Conservation (phyloP, 345 rosid genomes). For the Eucalyptus coolabah region DNA sequence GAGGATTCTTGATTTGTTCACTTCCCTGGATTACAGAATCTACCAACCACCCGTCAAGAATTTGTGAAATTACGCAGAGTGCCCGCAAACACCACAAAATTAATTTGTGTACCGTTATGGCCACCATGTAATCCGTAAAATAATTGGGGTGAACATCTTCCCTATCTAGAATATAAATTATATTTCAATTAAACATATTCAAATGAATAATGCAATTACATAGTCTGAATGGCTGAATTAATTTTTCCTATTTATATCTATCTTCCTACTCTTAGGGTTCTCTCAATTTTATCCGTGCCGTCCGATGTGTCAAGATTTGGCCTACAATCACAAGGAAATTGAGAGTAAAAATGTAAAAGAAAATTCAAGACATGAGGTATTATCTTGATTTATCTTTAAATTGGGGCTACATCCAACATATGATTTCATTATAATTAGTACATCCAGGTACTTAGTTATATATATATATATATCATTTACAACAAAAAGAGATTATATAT, state of each 20-base stretch:
- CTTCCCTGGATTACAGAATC: background rate
- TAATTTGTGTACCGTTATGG: background rate
- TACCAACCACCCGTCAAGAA: background rate
- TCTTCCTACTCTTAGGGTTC: background rate
- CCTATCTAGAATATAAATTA: background rate
- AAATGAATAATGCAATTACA: background rate
- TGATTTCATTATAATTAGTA: too few relatives aligned
- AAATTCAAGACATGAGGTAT: too few relatives aligned
- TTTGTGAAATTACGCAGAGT: background rate
- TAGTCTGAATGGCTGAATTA: background rate
- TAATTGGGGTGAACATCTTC: background rate
- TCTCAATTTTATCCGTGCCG: background rate
- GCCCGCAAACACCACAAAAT: background rate
- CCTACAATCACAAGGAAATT: too few relatives aligned
- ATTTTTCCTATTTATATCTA: background rate
- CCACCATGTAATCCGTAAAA: background rate
- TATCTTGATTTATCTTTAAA: too few relatives aligned
- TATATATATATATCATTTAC: too few relatives aligned
- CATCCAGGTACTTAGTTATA: too few relatives aligned
- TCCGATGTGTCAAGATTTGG: too few relatives aligned
- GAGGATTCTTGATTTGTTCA: background rate
- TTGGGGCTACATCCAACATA: too few relatives aligned
- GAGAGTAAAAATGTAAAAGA: too few relatives aligned
- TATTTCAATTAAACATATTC: background rate
- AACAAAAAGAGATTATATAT: too few relatives aligned